These are phyloP conservation scores for Triticum dicoccoides DNA, from an alignment of 176 grass and related monocot genomes.

Conservation along the genomic window DNA sequence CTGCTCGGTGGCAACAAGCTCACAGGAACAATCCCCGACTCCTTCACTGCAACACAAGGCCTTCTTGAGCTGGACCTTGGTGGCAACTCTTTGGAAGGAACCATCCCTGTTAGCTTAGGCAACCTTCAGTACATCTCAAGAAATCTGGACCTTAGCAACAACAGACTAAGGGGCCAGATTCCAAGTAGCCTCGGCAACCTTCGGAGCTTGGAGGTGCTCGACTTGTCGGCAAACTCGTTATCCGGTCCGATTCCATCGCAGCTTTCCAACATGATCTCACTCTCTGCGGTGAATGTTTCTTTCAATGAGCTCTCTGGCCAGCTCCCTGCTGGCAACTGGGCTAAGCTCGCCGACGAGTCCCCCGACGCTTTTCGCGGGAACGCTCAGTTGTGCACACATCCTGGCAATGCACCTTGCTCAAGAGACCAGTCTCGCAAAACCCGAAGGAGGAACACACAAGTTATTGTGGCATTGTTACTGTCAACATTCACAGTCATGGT, in stretches of 20 bases:
- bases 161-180: conserved; percentile 43
- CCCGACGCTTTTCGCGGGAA: conserved; percentile 45
- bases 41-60: conserved; percentile 29
- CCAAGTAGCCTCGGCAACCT: conserved; percentile 56
- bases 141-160: conserved; percentile 55
- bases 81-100: conserved; percentile 49
- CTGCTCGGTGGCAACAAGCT: conserved; percentile 50
- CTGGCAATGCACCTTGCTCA: background rate
- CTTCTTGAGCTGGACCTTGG: conserved; percentile 62
- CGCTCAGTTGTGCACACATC: conserved; percentile 23
- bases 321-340: conserved; percentile 42
- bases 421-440: background rate
- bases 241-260: conserved; percentile 45
- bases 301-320: conserved; percentile 49
- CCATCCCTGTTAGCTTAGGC: conserved; percentile 42
- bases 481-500: conserved; percentile 8
- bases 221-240: conserved; percentile 49
- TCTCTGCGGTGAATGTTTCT: conserved; percentile 51
- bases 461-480: conserved; percentile 26
- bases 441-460: background rate
- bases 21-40: conserved; percentile 43
- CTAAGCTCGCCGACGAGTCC: conserved; percentile 25
- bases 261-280: conserved; percentile 52
- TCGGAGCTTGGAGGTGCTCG: conserved; percentile 52
- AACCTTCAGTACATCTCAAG: conserved; percentile 57